These are phyloP conservation scores for Cladorrhinum samala DNA, from an alignment of 495 filamentous ascomycete genomes.

Conservation along the genomic window DNA sequence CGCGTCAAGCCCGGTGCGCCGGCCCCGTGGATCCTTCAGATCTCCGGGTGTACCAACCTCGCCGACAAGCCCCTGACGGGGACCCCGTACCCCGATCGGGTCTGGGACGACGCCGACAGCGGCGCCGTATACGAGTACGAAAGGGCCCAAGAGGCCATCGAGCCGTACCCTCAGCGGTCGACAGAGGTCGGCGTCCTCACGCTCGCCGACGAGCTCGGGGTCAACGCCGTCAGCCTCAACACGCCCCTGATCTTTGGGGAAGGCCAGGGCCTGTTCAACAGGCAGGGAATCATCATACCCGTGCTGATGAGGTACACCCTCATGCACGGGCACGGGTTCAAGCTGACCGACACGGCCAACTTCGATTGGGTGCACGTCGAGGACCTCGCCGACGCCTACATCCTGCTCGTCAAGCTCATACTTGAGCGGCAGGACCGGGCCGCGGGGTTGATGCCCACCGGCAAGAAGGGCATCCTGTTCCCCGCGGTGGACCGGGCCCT, in stretches of 20 bases:
- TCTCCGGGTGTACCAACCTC: constrained; percentile 7
- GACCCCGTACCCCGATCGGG: background rate
- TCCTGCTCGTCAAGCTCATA: constrained; percentile 1
- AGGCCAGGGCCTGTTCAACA: constrained; percentile 6
- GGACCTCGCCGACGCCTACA: constrained; percentile 3
- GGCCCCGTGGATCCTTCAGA: constrained; percentile 5
- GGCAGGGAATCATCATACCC: constrained; percentile 5
- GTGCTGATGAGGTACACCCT: constrained; percentile 41
- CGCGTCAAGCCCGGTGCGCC: background rate
- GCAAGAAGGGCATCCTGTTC: constrained; percentile 1
- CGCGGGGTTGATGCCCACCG: background rate
- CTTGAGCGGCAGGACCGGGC: background rate
- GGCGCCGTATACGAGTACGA: background rate
- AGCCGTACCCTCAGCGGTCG: constrained; percentile 1
- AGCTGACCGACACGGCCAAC: constrained; percentile 21
- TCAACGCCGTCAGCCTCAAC: constrained; percentile 3
- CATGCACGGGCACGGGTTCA: constrained; percentile 67
- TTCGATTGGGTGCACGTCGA: constrained; percentile 10
- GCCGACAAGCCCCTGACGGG: constrained; percentile 3
- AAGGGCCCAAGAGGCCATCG: background rate
- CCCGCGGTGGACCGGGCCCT: background rate
- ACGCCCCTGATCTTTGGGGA: constrained; percentile 5
- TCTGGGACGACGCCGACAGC: constrained; percentile 1
- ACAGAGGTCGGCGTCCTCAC: constrained; percentile 7
- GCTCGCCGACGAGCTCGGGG: background rate